Conservation (phyloP, 139 green algal species). For the Auxenochlorella protothecoides region DNA sequence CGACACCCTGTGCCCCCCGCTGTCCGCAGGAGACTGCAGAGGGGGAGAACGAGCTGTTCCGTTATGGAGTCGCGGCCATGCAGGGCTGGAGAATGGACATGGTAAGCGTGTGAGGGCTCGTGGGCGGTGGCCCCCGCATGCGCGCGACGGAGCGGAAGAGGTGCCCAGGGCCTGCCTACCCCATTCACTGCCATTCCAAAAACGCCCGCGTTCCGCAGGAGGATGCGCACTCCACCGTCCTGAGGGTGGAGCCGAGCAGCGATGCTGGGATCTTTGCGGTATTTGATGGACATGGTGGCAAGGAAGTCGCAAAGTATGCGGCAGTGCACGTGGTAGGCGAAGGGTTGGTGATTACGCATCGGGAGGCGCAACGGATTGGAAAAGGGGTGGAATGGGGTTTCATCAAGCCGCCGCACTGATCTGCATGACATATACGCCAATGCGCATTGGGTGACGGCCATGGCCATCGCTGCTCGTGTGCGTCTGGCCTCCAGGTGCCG, state of each 20-base stretch:
- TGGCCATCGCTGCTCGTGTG: no score
- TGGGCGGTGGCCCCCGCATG: no score
- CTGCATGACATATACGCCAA: no score
- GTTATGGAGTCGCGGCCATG: constrained; percentile 54
- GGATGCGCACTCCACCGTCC: constrained; percentile 31
- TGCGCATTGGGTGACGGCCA: no score
- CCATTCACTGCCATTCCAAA: no score
- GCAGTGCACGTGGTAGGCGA: constrained; percentile 28
- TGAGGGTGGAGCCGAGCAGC: constrained; percentile 18
- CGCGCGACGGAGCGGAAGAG: no score
- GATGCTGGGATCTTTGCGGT: constrained; percentile 38
- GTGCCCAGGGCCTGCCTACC: no score
- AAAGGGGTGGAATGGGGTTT: no score
- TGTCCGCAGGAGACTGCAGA: constrained; percentile 30
- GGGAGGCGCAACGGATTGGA: neutral
- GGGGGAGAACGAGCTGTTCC: constrained; percentile 34
- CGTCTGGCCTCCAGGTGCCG: no score
- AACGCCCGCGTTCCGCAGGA: constrained; percentile 18
- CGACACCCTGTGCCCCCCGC: no score
- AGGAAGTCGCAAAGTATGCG: constrained; percentile 43
- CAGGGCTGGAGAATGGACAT: constrained; percentile 66
- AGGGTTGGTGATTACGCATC: neutral
- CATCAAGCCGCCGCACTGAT: no score
- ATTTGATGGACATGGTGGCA: constrained; percentile 54
- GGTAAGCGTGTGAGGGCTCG: constrained; percentile 18